Evolutionary conservation across 2,329 filamentous ascomycete species (phyloP).

Genomic region (Penicillium paneum): DNA sequence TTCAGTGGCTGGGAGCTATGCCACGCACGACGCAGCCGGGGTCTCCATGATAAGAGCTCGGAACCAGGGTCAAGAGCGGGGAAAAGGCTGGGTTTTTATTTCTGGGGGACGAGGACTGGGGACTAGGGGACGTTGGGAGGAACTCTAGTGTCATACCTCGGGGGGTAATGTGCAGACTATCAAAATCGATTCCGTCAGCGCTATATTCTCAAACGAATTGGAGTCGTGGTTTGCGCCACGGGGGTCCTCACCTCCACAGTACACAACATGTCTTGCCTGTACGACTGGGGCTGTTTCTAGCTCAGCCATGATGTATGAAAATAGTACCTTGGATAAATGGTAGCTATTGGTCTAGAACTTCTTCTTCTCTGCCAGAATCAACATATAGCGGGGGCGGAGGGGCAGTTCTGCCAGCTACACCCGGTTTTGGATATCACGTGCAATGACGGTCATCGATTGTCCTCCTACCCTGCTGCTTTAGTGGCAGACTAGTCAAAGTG

Average conservation of each 20-base stretch:
- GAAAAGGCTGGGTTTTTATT: not conserved
- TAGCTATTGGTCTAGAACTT: slow-evolving; percentile 1
- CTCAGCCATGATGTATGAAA: slow-evolving; percentile 3
- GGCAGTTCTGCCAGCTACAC: slow-evolving; percentile 10
- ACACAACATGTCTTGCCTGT: slow-evolving; percentile 56
- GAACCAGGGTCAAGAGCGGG: not conserved
- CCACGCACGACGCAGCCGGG: not conserved
- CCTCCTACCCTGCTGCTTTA: not conserved
- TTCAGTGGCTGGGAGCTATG: slow-evolving; percentile 1
- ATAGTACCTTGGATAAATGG: not conserved
- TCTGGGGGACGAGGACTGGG: not conserved
- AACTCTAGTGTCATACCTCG: slow-evolving; percentile 53
- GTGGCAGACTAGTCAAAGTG: not conserved
- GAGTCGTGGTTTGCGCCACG: not conserved
- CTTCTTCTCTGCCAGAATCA: not conserved
- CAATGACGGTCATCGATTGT: not conserved
- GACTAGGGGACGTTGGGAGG: not conserved
- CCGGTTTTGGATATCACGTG: slow-evolving; percentile 6
- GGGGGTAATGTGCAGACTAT: slow-evolving; percentile 64
- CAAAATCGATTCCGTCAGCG: slow-evolving; percentile 6
- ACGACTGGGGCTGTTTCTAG: slow-evolving; percentile 28
- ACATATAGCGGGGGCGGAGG: slow-evolving; percentile 12
- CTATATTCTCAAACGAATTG: not conserved
- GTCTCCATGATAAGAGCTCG: not conserved
- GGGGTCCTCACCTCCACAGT: slow-evolving; percentile 56